Percentiles rank a stretch among this genome's conserved stretches.
Evolutionary conservation across 176 grass and related monocot genomes (phyloP).

Genomic region (Microstegium vimineum): DNA sequence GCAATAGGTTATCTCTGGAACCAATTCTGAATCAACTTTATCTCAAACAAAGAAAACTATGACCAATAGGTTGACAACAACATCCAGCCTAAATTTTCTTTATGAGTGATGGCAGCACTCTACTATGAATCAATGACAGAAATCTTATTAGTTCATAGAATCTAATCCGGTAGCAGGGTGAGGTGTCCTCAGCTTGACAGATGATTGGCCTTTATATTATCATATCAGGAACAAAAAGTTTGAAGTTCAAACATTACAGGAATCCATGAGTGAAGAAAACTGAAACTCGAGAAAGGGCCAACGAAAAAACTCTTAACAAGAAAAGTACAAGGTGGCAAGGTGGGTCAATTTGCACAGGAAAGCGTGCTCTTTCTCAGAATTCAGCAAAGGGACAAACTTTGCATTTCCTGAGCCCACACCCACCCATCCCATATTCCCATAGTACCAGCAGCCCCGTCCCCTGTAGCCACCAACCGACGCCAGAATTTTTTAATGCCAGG

Average conservation of each 20-base stretch:
- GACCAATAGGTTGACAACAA: not conserved
- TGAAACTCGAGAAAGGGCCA: slow-evolving; percentile 29
- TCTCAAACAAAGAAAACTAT: not conserved
- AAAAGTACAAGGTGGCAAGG: slow-evolving; percentile 16
- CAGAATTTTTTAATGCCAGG: slow-evolving; percentile 55
- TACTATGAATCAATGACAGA: slow-evolving; percentile 2
- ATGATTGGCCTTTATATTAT: slow-evolving; percentile 8
- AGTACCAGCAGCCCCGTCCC: slow-evolving; percentile 16
- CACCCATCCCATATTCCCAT: slow-evolving; percentile 39
- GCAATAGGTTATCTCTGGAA: slow-evolving; percentile 2
- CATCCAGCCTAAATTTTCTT: slow-evolving; percentile 19
- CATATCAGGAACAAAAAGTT: slow-evolving; percentile 5
- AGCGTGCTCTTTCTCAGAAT: slow-evolving; percentile 35
- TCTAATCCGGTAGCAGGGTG: slow-evolving; percentile 34
- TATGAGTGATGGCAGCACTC: not conserved
- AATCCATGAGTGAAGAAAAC: slow-evolving; percentile 23
- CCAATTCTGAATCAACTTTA: not conserved
- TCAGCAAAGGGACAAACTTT: slow-evolving; percentile 45
- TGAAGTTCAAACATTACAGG: not conserved
- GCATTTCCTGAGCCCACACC: slow-evolving; percentile 36
- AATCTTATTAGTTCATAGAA: slow-evolving; percentile 9
- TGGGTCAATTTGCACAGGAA: slow-evolving; percentile 18
- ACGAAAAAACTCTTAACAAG: not conserved
- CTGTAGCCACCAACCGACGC: slow-evolving; percentile 46
- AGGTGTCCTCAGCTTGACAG: slow-evolving; percentile 18